Conservation (phyloP, 768 basidiomycete genomes). For the Suillus hirtellus region DNA sequence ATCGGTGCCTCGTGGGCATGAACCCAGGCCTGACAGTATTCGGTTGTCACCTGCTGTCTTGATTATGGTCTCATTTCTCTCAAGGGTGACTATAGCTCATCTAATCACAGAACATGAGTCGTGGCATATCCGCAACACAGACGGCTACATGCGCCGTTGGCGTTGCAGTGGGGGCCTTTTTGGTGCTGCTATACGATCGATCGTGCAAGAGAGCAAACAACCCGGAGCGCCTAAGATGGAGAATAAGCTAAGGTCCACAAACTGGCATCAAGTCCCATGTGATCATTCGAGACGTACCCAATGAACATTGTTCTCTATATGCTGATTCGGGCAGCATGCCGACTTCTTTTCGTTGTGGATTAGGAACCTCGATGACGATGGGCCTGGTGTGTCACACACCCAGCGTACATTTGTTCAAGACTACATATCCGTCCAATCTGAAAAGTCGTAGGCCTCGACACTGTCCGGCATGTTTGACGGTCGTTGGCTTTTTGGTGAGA, state of each 20-base stretch:
- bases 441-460: too few relatives aligned
- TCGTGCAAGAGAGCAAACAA: background rate
- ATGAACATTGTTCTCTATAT: background rate
- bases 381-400: background rate
- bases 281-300: background rate
- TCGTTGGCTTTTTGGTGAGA: background rate
- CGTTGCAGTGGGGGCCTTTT: background rate
- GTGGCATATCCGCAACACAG: background rate
- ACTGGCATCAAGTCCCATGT: background rate
- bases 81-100: background rate
- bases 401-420: background rate
- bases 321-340: background rate
- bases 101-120: background rate
- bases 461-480: background rate
- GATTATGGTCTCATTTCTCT: background rate
- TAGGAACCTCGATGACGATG: background rate
- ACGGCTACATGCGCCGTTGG: background rate
- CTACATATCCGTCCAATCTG: background rate
- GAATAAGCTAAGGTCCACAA: background rate
- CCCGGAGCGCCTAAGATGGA: background rate
- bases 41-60: background rate
- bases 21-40: background rate
- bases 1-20: background rate
- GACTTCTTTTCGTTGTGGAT: background rate
- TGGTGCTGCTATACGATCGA: background rate